A percentile compares a stretch with the other conserved stretches of the same genome.
Evolutionary conservation across 305 asterid genomes (phyloP).

Genomic region (Nicotiana rustica): DNA sequence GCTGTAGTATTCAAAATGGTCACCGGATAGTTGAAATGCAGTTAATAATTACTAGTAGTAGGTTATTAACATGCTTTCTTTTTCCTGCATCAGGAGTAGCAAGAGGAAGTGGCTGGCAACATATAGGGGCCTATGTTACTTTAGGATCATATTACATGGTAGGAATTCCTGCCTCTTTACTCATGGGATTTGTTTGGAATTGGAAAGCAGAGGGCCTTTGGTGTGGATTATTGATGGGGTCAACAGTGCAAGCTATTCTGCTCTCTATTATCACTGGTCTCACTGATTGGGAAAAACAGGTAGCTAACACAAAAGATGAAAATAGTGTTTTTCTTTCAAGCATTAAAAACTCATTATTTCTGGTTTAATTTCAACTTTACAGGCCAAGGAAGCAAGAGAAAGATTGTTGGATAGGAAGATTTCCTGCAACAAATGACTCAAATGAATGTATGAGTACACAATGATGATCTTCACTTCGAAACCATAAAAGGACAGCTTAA

Average conservation of each 20-base stretch:
- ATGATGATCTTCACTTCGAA: too few species aligned
- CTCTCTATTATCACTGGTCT: conserved; percentile 51
- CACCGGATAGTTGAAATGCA: too few species aligned
- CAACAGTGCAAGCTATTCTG: conserved; percentile 49
- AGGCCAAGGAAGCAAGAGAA: conserved; percentile 39
- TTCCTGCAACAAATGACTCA: too few species aligned
- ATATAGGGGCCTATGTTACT: conserved; percentile 59
- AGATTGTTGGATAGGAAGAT: conserved; percentile 30
- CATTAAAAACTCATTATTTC: too few species aligned
- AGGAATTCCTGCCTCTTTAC: conserved; percentile 57
- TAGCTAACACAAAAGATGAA: background rate
- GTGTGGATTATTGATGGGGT: conserved; percentile 58
- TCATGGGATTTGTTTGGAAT: conserved; percentile 56
- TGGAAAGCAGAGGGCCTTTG: conserved; percentile 61
- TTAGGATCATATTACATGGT: conserved; percentile 66
- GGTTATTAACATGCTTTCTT: too few species aligned
- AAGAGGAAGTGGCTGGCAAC: conserved; percentile 73
- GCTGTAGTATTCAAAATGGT: too few species aligned
- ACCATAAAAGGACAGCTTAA: background rate
- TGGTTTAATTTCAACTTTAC: background rate
- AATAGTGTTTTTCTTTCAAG: too few species aligned
- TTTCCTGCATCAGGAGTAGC: conserved; percentile 51
- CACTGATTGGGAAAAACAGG: conserved; percentile 66
- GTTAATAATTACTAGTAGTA: too few species aligned
- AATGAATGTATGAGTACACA: background rate